A percentile compares a stretch with the other conserved stretches of the same genome.
These are phyloP conservation scores for Lasiosphaeris hirsuta DNA, from an alignment of 495 filamentous ascomycete species.

Conservation along the genomic window DNA sequence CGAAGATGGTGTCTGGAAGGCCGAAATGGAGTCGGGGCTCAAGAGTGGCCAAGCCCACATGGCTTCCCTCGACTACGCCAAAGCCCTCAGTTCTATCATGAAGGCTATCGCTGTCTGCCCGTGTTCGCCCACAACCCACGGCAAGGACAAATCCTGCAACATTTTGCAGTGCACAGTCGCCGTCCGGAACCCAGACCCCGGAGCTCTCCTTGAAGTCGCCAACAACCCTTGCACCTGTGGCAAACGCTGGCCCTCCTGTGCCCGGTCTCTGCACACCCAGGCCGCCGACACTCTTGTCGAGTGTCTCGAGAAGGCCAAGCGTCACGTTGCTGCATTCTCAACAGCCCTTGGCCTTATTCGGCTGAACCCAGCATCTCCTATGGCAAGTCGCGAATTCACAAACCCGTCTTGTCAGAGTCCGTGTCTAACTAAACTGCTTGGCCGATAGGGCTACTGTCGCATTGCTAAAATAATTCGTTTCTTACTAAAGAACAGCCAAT, in stretches of 20 bases:
- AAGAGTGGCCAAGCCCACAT: neutral
- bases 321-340: slow-evolving; percentile 22
- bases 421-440: neutral
- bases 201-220: slow-evolving; percentile 10
- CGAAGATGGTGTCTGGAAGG: neutral
- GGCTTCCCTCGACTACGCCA: neutral
- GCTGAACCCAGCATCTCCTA: slow-evolving; percentile 18
- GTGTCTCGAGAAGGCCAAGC: slow-evolving; percentile 14
- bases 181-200: slow-evolving; percentile 8
- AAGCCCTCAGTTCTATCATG: slow-evolving; percentile 1
- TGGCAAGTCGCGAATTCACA: slow-evolving; percentile 12
- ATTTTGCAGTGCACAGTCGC: slow-evolving; percentile 20
- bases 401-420: neutral
- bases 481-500: slow-evolving; percentile 7
- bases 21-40: neutral
- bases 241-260: slow-evolving; percentile 24
- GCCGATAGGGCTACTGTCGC: slow-evolving; percentile 28
- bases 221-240: slow-evolving; percentile 22
- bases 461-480: slow-evolving; percentile 20
- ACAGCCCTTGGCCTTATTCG: slow-evolving; percentile 25
- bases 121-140: slow-evolving; percentile 18
- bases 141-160: slow-evolving; percentile 27
- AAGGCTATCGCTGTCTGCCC: slow-evolving; percentile 21
- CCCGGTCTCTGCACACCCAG: slow-evolving; percentile 12
- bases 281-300: slow-evolving; percentile 23